Evolutionary conservation across 352 stramenopile species (phyloP), one percentile per base, ranked within the genome.

Genomic region (Lagenidium giganteum): DNA sequence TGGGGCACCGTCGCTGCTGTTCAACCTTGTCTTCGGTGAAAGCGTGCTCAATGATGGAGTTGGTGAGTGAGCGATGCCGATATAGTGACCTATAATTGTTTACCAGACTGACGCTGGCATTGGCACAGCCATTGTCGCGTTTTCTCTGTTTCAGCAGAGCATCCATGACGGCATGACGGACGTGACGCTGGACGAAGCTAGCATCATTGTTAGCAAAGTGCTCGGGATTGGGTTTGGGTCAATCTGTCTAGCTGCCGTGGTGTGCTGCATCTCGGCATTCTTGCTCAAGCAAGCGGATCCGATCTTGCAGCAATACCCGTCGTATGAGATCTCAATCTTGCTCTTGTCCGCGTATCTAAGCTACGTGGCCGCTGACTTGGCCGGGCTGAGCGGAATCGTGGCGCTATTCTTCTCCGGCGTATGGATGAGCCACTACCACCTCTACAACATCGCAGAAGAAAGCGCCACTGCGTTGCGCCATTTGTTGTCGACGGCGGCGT

Each of bases 1-100:
- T 30, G 73, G 77, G 26, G 74, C 76, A 3, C 73, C 74, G 31
- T 74, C 85, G 14, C 67, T 88, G 17, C 57, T 97, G 11, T 97
- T 97, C 51, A 97, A 96, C 53, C 74, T 97, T 42, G 84, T 96
- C 0, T 97, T 97, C 63, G 91, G 91, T 31, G 91, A 97, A 67
- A 93, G 72, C 42, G 86, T 96, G 46, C 67, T 97, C 5, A 97
- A 97, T 42, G 91, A 98, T 47, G 87, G 87, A 30, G 81, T 97
- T 20, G 79, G 73, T 64, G 61, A 75, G 39, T 66, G n/a, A n/a
- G n/a, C n/a, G n/a, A n/a, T n/a, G n/a, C n/a, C n/a, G n/a, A n/a
- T n/a, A n/a, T n/a, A n/a, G n/a, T n/a, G n/a, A n/a, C n/a, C n/a
- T 32, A 80, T 5, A 37, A 37, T 16, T 42, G 7, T 27, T 9